A percentile compares a stretch with the other conserved stretches of the same genome.
phyloP scores from a whole-genome alignment of 495 filamentous ascomycete species.

The Lichina pygmaea region DNA sequence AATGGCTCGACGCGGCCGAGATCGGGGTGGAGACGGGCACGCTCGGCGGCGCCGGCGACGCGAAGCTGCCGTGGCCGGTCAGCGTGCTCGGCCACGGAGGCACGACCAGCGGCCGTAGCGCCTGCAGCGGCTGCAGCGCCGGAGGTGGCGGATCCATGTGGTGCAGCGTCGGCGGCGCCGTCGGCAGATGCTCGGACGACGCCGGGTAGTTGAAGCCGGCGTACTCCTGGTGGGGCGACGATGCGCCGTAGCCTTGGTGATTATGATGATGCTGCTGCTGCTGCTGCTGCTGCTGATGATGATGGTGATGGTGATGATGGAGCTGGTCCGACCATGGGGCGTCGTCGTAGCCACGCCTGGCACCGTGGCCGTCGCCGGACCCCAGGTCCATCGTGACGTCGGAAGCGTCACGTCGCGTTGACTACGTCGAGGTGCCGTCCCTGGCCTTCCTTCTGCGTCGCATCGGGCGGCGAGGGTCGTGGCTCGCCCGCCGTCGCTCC shows the following conservation, averaged over 20 bases:
- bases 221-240: slow-evolving; percentile 19
- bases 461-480: no score
- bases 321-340: no score
- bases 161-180: slow-evolving; percentile 15
- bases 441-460: no score
- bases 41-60: slow-evolving; percentile 8
- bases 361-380: no score
- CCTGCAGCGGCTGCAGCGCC: slow-evolving; percentile 14
- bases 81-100: slow-evolving; percentile 26
- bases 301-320: no score
- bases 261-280: slow-evolving; percentile 6
- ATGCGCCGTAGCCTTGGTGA: neutral
- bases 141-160: slow-evolving; percentile 12
- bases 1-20: slow-evolving; percentile 6
- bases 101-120: slow-evolving; percentile 21
- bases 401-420: no score
- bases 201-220: slow-evolving; percentile 13
- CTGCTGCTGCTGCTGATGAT: no score
- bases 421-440: no score
- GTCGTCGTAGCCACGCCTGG: no score
- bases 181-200: slow-evolving; percentile 4
- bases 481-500: no score
- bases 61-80: slow-evolving; percentile 19
- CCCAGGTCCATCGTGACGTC: no score
- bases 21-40: slow-evolving; percentile 8